phyloP scores from a whole-genome alignment of 805 yeast genomes.

The Cephaloascus fragrans region DNA sequence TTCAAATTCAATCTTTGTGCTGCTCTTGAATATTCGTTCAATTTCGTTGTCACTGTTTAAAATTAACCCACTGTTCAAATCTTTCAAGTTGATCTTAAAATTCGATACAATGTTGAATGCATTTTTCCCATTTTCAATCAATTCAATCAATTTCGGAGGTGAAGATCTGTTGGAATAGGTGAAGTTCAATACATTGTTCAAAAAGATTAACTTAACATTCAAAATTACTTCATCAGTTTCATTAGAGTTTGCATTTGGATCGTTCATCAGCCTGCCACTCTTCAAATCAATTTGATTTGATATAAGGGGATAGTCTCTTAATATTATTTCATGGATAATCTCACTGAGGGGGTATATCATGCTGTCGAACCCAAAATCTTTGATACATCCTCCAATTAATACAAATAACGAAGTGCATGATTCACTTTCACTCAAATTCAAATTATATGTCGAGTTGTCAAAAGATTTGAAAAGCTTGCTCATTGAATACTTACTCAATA shows the following conservation, averaged over 20 bases:
- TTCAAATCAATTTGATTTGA: conserved; percentile 14
- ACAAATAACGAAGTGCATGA: conserved; percentile 48
- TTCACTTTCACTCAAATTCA: conserved; percentile 34
- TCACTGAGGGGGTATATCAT: conserved; percentile 60
- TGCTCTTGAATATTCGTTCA: conserved; percentile 28
- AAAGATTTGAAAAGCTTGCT: conserved; percentile 36
- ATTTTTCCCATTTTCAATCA: conserved; percentile 66
- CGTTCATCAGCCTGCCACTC: not conserved
- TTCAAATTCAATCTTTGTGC: conserved; percentile 29
- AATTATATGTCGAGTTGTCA: conserved; percentile 26
- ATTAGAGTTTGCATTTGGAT: conserved; percentile 20
- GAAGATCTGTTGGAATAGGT: conserved; percentile 58
- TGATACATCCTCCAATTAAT: conserved; percentile 59
- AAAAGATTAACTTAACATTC: conserved; percentile 35
- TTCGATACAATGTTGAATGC: conserved; percentile 51
- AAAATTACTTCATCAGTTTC: conserved; percentile 20
- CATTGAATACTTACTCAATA: conserved; percentile 29
- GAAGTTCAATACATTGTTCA: conserved; percentile 49
- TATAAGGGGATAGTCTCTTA: conserved; percentile 57
- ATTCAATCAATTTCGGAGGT: conserved; percentile 71
- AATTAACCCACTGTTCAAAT: conserved; percentile 10
- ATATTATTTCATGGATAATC: conserved; percentile 49
- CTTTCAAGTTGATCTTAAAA: conserved; percentile 1
- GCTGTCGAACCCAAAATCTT: conserved; percentile 73
- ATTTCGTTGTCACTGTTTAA: conserved; percentile 37